A percentile compares a stretch with the other conserved stretches of the same genome.
These are phyloP conservation scores for Paracorniculantispora psalliotae DNA, from an alignment of 2,329 filamentous ascomycete genomes.

Conservation along the genomic window DNA sequence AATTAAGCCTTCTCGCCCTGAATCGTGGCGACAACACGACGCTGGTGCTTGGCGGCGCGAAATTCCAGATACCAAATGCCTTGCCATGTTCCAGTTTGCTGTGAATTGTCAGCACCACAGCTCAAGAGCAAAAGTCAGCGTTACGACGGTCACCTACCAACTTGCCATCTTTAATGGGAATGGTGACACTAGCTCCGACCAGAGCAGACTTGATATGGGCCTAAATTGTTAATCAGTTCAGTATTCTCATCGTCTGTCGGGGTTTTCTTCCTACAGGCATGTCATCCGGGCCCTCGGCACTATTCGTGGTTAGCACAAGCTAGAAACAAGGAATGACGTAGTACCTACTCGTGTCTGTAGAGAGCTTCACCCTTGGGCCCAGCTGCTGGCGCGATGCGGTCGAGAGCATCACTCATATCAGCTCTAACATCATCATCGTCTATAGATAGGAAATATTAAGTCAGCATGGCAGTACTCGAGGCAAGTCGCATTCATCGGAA, in stretches of 20 bases:
- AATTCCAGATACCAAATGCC: conserved; percentile 96
- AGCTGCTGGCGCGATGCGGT: conserved; percentile 75
- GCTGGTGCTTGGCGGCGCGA: conserved; percentile 65
- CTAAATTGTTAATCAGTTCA: conserved; percentile 31
- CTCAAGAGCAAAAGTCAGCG: background rate
- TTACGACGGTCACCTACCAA: conserved; percentile 46
- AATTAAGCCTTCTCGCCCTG: conserved; percentile 68
- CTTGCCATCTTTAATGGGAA: conserved; percentile 84
- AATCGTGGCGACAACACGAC: conserved; percentile 86
- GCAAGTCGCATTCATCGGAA: background rate
- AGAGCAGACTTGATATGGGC: conserved; percentile 91
- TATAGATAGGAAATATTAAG: background rate
- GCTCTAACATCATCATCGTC: conserved; percentile 71
- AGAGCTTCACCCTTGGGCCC: conserved; percentile 68
- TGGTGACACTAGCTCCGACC: conserved; percentile 80
- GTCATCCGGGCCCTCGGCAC: conserved; percentile 83
- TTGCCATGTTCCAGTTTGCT: conserved; percentile 69
- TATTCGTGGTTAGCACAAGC: conserved; percentile 21
- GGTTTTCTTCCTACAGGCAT: conserved; percentile 63
- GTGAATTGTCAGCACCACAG: background rate
- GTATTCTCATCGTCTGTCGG: background rate
- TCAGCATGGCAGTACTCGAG: conserved; percentile 13
- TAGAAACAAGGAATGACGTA: background rate
- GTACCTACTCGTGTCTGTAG: conserved; percentile 64
- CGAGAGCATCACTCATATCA: conserved; percentile 92